Conservation (phyloP, 306 rosid species). For the Alnus rubra region DNA sequence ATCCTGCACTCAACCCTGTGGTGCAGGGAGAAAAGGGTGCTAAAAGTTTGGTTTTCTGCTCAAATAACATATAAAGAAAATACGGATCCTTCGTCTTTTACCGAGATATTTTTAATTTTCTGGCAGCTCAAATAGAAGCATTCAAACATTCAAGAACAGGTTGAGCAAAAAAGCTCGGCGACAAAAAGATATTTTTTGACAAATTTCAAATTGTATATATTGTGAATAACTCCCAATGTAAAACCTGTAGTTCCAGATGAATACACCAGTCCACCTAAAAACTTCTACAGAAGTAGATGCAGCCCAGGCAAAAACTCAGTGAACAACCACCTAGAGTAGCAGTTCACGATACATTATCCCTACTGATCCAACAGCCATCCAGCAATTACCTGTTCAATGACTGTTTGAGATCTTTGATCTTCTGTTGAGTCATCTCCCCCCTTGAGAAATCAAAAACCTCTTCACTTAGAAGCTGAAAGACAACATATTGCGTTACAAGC, state of each 20-base stretch:
- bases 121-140: not conserved
- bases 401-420: slow-evolving; percentile 67
- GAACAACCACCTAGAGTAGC: not conserved
- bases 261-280: not conserved
- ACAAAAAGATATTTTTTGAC: not conserved
- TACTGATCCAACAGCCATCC: slow-evolving; percentile 12
- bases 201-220: not conserved
- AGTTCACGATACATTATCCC: not conserved
- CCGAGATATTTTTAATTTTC: not conserved
- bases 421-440: slow-evolving; percentile 70
- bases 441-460: slow-evolving; percentile 75
- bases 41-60: not conserved
- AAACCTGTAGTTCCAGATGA: not conserved
- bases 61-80: not conserved
- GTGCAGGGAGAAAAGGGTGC: not conserved
- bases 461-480: slow-evolving; percentile 59
- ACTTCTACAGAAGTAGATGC: not conserved
- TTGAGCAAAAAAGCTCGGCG: not conserved
- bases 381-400: slow-evolving; percentile 72
- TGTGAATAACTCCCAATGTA: not conserved
- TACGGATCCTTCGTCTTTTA: not conserved
- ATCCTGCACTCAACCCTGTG: not conserved
- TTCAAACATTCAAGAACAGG: not conserved
- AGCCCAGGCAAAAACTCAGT: not conserved
- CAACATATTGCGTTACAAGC: slow-evolving; percentile 11